A percentile compares a stretch with the other conserved stretches of the same genome.
Evolutionary conservation across 2,329 filamentous ascomycete genomes (phyloP).

Genomic region (Cordyceps tenuipes): DNA sequence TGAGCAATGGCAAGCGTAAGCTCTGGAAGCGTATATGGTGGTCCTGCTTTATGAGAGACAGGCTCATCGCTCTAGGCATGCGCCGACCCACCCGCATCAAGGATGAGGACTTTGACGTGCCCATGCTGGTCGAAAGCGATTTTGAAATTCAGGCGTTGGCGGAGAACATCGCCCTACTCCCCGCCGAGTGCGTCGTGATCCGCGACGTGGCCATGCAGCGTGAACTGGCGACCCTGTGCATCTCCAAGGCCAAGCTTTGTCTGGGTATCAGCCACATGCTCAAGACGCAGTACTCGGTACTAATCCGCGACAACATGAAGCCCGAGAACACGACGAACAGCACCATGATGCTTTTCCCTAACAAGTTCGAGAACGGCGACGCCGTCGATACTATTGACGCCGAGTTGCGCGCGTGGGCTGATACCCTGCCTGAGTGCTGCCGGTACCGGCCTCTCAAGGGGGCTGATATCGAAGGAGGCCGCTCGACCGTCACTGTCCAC

Average conservation of each 20-base stretch:
- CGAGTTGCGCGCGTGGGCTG: constrained; percentile 70
- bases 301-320: constrained; percentile 74
- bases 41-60: constrained; percentile 93
- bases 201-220: constrained; percentile 65
- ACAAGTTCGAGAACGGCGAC: constrained; percentile 76
- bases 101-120: constrained; percentile 87
- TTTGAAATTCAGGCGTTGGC: constrained; percentile 69
- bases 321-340: constrained; percentile 67
- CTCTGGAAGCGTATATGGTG: constrained; percentile 97
- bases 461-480: constrained; percentile 50
- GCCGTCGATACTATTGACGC: constrained; percentile 72
- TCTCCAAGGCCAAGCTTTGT: constrained; percentile 84
- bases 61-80: constrained; percentile 88
- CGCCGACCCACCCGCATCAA: constrained; percentile 86
- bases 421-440: constrained; percentile 62
- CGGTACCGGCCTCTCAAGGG: constrained; percentile 52
- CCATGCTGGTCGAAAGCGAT: constrained; percentile 76
- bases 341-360: constrained; percentile 85
- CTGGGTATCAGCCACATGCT: constrained; percentile 84
- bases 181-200: constrained; percentile 60
- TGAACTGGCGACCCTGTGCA: constrained; percentile 78
- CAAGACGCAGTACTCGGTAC: constrained; percentile 82
- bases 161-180: constrained; percentile 59
- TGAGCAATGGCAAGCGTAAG: constrained; percentile 65
- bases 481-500: constrained; percentile 57